These are phyloP conservation scores for Linanthus parryae DNA, from an alignment of 148 eudicot genomes.

Conservation along the genomic window DNA sequence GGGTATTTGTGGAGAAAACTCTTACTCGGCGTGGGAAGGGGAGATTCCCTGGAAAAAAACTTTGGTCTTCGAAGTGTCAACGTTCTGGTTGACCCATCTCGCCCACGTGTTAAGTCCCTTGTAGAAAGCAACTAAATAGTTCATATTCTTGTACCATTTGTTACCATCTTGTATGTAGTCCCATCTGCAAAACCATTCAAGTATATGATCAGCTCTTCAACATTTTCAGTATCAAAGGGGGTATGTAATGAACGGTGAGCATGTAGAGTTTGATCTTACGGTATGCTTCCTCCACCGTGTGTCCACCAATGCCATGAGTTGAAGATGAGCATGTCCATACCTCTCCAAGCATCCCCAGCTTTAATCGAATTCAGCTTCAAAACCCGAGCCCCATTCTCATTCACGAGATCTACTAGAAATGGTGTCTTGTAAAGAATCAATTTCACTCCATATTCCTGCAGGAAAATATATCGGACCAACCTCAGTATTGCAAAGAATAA, in stretches of 20 bases:
- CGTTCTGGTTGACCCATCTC: background rate
- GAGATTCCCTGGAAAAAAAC: slow-evolving; percentile 27
- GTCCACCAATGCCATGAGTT: slow-evolving; percentile 96
- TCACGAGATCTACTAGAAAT: slow-evolving; percentile 57
- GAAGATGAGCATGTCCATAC: slow-evolving; percentile 74
- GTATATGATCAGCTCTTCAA: no score
- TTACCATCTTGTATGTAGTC: slow-evolving; percentile 7
- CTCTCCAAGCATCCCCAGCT: slow-evolving; percentile 54
- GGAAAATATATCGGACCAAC: no score
- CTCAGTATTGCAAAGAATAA: no score
- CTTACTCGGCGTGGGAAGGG: slow-evolving; percentile 24
- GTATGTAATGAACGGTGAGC: no score
- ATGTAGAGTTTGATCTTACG: slow-evolving; percentile 30
- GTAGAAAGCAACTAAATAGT: slow-evolving; percentile 5
- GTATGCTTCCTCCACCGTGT: slow-evolving; percentile 54
- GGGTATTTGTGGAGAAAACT: background rate
- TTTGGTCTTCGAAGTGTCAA: slow-evolving; percentile 12
- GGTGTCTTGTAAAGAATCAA: slow-evolving; percentile 52
- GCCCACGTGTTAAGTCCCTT: slow-evolving; percentile 10
- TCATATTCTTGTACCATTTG: slow-evolving; percentile 5
- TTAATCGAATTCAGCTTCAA: slow-evolving; percentile 60
- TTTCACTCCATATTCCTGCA: slow-evolving; percentile 59
- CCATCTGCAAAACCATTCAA: slow-evolving; percentile 14
- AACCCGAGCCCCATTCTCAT: slow-evolving; percentile 38
- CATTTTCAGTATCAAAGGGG: no score